Conservation (phyloP, 106 monocot genomes). For the Dendrobium catenatum region DNA sequence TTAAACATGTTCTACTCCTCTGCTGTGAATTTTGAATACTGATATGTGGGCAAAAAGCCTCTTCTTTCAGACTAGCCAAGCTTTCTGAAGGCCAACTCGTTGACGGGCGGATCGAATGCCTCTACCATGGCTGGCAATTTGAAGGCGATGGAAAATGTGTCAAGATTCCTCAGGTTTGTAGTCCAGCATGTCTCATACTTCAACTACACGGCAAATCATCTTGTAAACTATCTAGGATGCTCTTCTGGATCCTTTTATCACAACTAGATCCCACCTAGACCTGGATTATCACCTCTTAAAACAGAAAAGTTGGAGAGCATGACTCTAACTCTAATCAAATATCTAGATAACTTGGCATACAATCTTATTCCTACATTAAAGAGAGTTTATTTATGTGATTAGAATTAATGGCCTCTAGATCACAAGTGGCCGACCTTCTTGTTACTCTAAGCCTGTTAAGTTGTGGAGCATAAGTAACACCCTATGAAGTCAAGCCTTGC, state of each 20-base stretch:
- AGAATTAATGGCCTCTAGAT: not conserved
- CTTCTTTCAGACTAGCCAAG: conserved; percentile 59
- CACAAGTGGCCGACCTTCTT: not conserved
- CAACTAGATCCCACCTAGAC: not conserved
- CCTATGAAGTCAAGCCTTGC: too few species aligned
- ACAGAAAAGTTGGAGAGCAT: too few species aligned
- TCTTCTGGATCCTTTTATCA: not conserved
- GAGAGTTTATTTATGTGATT: not conserved
- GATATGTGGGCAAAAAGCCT: conserved; percentile 1
- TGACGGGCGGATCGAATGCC: conserved; percentile 79
- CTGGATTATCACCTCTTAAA: too few species aligned
- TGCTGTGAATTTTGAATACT: not conserved
- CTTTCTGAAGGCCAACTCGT: conserved; percentile 87
- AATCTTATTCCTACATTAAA: not conserved
- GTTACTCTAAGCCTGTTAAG: too few species aligned
- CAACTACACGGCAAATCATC: not conserved
- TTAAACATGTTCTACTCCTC: not conserved
- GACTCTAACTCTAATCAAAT: not conserved
- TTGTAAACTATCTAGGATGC: not conserved
- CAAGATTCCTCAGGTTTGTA: conserved; percentile 75
- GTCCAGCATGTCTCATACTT: not conserved
- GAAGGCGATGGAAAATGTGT: conserved; percentile 78
- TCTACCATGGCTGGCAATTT: conserved; percentile 99
- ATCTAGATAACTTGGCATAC: not conserved
- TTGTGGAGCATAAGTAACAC: too few species aligned